Evolutionary conservation across 2,329 filamentous ascomycete species (phyloP).

Genomic region (Cercospora janseana): DNA sequence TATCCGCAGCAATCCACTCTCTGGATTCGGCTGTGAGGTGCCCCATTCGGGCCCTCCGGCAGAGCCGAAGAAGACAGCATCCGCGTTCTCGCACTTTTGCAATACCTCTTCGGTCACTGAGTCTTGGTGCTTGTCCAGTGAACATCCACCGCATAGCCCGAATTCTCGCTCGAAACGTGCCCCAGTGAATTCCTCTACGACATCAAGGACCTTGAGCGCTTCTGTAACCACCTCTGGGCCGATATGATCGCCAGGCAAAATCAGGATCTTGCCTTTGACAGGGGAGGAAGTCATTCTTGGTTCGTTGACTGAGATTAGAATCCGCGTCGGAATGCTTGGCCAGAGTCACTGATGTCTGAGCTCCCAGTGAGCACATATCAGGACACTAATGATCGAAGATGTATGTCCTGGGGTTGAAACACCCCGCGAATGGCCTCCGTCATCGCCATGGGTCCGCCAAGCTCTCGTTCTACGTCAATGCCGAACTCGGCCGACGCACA

Average conservation of each 20-base stretch:
- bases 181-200: slow-evolving; percentile 37
- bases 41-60: slow-evolving; percentile 53
- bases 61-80: slow-evolving; percentile 51
- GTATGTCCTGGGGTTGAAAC: too few relatives aligned
- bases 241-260: slow-evolving; percentile 50
- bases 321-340: too few relatives aligned
- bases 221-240: slow-evolving; percentile 54
- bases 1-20: slow-evolving; percentile 47
- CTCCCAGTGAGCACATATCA: too few relatives aligned
- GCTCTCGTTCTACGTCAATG: too few relatives aligned
- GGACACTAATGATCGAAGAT: too few relatives aligned
- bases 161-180: slow-evolving; percentile 36
- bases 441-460: too few relatives aligned
- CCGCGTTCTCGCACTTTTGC: slow-evolving; percentile 42
- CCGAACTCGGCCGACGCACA: slow-evolving; percentile 1
- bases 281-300: slow-evolving; percentile 5
- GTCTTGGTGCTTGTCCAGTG: slow-evolving; percentile 47
- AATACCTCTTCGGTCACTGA: slow-evolving; percentile 48
- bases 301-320: too few relatives aligned
- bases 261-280: slow-evolving; percentile 39
- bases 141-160: slow-evolving; percentile 40
- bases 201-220: slow-evolving; percentile 49
- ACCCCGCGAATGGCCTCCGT: too few relatives aligned
- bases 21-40: slow-evolving; percentile 43
- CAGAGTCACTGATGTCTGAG: too few relatives aligned